Base-by-base conservation (phyloP, 352 stramenopile genomes). In the Pythium phragmitis region DNA sequence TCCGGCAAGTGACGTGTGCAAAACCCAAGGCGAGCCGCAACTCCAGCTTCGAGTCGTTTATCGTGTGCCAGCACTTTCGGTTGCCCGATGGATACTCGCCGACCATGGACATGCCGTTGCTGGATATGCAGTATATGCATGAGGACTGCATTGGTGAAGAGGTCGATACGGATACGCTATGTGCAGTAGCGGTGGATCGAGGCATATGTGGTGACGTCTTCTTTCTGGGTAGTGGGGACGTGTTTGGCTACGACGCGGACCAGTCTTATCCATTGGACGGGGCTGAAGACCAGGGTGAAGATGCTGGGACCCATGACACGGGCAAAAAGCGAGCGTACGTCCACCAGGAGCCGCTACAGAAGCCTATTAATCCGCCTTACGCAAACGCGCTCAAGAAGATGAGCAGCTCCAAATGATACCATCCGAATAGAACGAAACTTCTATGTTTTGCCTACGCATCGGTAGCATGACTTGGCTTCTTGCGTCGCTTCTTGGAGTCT, bases 321-420 rank as follows among this genome's bases (percentile, higher is more conserved):
- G 28, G 28, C 26, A 55, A 61, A 12, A 54, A 57, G 23, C 48
- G 52, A 4, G 66, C 66, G 54, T 92, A 94, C 54, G 70, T 83
- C 34, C 79, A 93, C 62, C 82, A 86, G 43, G 83, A 92, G 67
- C 80, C 87, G 36, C 66, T 94, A 56, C 87, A 94, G 52, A 90
- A 89, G 57, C 87, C 87, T 2, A 94, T 96, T 64, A 96, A 96
- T 23, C 87, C 87, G 28, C 87, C 87, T n/a, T 96, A 93, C 57
- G 84, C 84, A 3, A 79, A 79, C 48, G 86, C 86, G 2, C 66
- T 92, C 16, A 78, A 87, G 61, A 91, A 89, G 50, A 74, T 69
- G 52, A 78, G 57, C 19, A 63, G 11, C 16, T 45, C 30, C 42
- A 55, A 64, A 42, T 61, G 30, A 33, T 2, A 30, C 26, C 26